These are phyloP conservation scores for Leptodontidium sp. DNA, from an alignment of 2,329 filamentous ascomycete genomes.

Conservation along the genomic window DNA sequence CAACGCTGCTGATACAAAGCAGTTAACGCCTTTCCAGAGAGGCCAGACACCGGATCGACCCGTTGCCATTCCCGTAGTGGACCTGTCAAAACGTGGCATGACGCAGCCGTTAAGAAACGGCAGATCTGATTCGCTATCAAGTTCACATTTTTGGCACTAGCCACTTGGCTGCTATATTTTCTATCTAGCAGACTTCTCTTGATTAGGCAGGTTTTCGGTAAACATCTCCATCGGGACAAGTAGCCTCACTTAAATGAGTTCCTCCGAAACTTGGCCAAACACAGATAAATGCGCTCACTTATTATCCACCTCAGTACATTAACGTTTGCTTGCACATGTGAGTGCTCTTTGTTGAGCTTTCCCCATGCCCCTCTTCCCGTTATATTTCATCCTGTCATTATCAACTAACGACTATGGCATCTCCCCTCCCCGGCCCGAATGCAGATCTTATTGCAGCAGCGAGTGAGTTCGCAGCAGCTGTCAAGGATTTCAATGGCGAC, in stretches of 20 bases:
- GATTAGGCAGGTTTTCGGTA: not conserved
- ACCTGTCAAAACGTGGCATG: conserved; percentile 14
- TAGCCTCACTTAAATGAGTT: not conserved
- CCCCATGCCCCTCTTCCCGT: conserved; percentile 1
- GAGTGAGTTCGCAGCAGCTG: conserved; percentile 30
- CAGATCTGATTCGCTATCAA: not conserved
- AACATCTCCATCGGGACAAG: conserved; percentile 2
- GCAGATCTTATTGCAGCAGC: conserved; percentile 34
- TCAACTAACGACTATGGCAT: conserved; percentile 14
- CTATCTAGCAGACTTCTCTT: not conserved
- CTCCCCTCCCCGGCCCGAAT: conserved; percentile 23
- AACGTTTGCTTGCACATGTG: not conserved
- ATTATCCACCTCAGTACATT: conserved; percentile 8
- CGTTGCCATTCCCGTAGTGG: conserved; percentile 5
- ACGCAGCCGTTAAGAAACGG: not conserved
- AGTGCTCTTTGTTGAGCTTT: not conserved
- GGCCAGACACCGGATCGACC: not conserved
- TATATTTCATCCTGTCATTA: not conserved
- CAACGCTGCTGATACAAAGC: not conserved
- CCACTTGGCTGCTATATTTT: not conserved
- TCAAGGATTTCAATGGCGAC: conserved; percentile 35
- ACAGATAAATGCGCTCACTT: not conserved
- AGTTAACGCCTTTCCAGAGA: not conserved
- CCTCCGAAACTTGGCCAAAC: not conserved
- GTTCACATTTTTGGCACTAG: not conserved